A percentile compares a stretch with the other conserved stretches of the same genome.
Conservation (phyloP, 2,329 filamentous ascomycete species). For the Phialophora verrucosa region DNA sequence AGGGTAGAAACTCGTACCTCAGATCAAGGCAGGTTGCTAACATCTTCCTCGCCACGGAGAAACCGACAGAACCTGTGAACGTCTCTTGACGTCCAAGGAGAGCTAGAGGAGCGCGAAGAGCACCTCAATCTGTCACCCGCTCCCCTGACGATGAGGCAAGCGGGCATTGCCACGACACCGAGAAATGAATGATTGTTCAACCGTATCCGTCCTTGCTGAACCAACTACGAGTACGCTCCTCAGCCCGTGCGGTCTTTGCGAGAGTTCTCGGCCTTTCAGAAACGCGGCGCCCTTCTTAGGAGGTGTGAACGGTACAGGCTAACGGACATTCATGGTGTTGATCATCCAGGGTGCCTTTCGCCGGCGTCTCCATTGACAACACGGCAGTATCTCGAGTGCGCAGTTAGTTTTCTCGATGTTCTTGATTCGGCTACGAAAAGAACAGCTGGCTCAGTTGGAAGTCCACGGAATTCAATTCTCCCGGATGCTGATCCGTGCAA, state of each 20-base stretch:
- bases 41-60: not conserved
- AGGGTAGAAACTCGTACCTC: too few species aligned
- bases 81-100: not conserved
- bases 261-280: not conserved
- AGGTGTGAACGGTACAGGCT: too few species aligned
- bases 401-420: not conserved
- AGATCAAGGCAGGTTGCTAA: too few species aligned
- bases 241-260: not conserved
- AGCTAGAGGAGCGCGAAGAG: not conserved
- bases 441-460: conserved; percentile 87
- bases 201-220: too few species aligned
- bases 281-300: not conserved
- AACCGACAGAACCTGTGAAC: not conserved
- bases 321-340: not conserved
- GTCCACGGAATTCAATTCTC: conserved; percentile 76
- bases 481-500: conserved; percentile 67
- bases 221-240: too few species aligned
- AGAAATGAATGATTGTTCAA: too few species aligned
- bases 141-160: too few species aligned
- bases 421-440: conserved; percentile 50
- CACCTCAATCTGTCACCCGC: too few species aligned
- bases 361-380: conserved; percentile 62
- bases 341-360: conserved; percentile 53
- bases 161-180: too few species aligned
- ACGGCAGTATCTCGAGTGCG: not conserved